A percentile compares a stretch with the other conserved stretches of the same genome.
These are phyloP conservation scores for Podospora pseudoanserina DNA, from an alignment of 495 filamentous ascomycete genomes.

Conservation along the genomic window DNA sequence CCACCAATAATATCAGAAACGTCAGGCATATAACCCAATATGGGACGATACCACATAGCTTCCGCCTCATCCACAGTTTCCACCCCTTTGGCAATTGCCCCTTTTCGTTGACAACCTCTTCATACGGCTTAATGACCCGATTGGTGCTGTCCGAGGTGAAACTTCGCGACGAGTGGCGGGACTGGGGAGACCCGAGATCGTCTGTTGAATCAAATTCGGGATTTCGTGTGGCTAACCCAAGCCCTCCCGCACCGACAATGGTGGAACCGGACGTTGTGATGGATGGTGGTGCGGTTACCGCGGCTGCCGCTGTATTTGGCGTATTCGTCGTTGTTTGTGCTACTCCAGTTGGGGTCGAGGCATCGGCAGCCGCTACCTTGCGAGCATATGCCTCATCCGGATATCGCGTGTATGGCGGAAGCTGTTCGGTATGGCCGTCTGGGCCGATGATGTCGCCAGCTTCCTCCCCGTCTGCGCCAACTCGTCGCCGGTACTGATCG, in stretches of 20 bases:
- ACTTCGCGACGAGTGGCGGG: constrained; percentile 50
- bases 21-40: constrained; percentile 64
- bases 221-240: constrained; percentile 52
- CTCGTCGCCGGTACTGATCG: constrained; percentile 62
- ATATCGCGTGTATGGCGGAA: constrained; percentile 73
- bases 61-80: constrained; percentile 55
- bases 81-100: constrained; percentile 45
- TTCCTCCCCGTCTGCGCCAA: constrained; percentile 80
- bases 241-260: constrained; percentile 46
- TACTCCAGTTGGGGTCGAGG: not conserved
- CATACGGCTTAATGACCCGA: constrained; percentile 37
- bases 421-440: constrained; percentile 82
- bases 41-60: constrained; percentile 60
- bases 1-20: constrained; percentile 49
- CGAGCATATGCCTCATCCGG: constrained; percentile 26
- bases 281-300: constrained; percentile 7
- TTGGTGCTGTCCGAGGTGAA: constrained; percentile 45
- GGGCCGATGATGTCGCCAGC: constrained; percentile 81
- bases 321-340: constrained; percentile 6
- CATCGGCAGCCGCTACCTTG: constrained; percentile 21
- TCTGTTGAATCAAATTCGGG: constrained; percentile 55
- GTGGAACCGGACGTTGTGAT: not conserved
- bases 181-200: constrained; percentile 50
- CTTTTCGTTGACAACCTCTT: constrained; percentile 43
- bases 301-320: constrained; percentile 17